Percentiles rank a stretch among this genome's conserved stretches.
Evolutionary conservation across 163 green algal genomes (phyloP).

Genomic region (Chlamydomonas reinhardtii): DNA sequence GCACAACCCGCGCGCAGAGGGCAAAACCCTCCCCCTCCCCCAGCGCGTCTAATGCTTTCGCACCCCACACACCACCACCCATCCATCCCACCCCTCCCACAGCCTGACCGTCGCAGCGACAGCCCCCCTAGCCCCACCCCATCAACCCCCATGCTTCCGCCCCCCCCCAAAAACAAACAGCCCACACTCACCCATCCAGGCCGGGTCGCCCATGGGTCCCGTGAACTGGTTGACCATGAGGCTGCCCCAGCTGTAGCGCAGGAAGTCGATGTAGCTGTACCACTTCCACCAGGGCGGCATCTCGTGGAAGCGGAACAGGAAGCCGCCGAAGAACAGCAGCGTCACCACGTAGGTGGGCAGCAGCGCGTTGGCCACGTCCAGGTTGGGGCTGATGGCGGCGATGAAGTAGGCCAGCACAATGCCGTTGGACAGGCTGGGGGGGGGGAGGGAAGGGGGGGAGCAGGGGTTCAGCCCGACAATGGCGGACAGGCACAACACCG

Average conservation of each 20-base stretch:
- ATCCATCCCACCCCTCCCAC: too few species aligned
- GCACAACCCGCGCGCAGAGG: too few species aligned
- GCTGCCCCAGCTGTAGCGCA: slow-evolving; percentile 50
- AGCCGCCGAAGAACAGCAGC: slow-evolving; percentile 86
- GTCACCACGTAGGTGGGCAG: slow-evolving; percentile 80
- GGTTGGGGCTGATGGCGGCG: slow-evolving; percentile 81
- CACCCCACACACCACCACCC: too few species aligned
- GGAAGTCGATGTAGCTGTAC: slow-evolving; percentile 66
- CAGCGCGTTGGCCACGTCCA: slow-evolving; percentile 87
- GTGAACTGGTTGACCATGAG: slow-evolving; percentile 50
- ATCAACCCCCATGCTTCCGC: not conserved
- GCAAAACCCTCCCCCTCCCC: too few species aligned
- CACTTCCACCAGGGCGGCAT: slow-evolving; percentile 78
- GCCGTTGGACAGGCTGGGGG: slow-evolving; percentile 58
- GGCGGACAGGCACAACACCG: too few species aligned
- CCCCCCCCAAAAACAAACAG: too few species aligned
- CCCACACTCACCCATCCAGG: slow-evolving; percentile 18
- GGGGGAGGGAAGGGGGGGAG: too few species aligned
- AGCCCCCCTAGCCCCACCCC: not conserved
- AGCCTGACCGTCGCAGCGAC: too few species aligned
- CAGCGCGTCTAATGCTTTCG: too few species aligned
- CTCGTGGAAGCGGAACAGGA: slow-evolving; percentile 75
- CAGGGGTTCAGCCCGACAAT: too few species aligned
- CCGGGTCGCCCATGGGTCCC: not conserved
- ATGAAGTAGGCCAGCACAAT: slow-evolving; percentile 87